phyloP scores from a whole-genome alignment of 768 basidiomycete genomes.

The Boletus barrowsii region DNA sequence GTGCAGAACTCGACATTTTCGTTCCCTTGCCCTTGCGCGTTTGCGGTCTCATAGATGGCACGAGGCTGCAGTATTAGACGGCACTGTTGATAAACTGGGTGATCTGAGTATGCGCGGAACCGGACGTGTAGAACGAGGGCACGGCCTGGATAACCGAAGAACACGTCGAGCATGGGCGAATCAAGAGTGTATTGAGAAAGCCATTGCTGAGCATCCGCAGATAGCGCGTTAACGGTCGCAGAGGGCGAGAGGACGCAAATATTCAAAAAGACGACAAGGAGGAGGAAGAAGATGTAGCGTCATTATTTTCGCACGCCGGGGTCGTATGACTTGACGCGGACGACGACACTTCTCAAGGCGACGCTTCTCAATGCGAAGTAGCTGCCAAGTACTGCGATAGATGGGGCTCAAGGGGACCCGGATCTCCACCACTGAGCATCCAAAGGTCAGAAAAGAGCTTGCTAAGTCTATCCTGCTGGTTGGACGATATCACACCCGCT shows the following conservation, averaged over 20 bases:
- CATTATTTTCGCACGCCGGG: slow-evolving; percentile 25
- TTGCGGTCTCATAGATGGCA: slow-evolving; percentile 40
- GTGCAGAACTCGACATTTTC: slow-evolving; percentile 43
- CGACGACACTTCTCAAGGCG: background rate
- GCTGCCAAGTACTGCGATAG: slow-evolving; percentile 33
- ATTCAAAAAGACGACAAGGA: slow-evolving; percentile 39
- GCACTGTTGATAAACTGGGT: slow-evolving; percentile 34
- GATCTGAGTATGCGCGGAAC: slow-evolving; percentile 31
- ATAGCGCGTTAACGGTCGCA: slow-evolving; percentile 27
- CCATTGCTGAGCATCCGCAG: slow-evolving; percentile 42
- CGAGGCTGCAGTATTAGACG: slow-evolving; percentile 49
- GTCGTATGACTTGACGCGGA: slow-evolving; percentile 21
- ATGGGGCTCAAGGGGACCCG: slow-evolving; percentile 22
- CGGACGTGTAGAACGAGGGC: slow-evolving; percentile 31
- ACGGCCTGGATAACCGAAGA: slow-evolving; percentile 39
- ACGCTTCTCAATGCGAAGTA: slow-evolving; percentile 38
- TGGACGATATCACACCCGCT: slow-evolving; percentile 16
- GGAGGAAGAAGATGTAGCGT: slow-evolving; percentile 35
- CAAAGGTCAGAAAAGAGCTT: slow-evolving; percentile 37
- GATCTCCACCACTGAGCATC: slow-evolving; percentile 22
- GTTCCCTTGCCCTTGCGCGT: slow-evolving; percentile 38
- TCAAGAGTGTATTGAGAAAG: slow-evolving; percentile 43
- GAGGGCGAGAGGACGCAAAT: slow-evolving; percentile 29
- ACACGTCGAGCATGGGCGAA: slow-evolving; percentile 47
- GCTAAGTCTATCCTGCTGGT: slow-evolving; percentile 33